phyloP scores from a whole-genome alignment of 768 basidiomycete genomes.

The Termitomyces titanicus region DNA sequence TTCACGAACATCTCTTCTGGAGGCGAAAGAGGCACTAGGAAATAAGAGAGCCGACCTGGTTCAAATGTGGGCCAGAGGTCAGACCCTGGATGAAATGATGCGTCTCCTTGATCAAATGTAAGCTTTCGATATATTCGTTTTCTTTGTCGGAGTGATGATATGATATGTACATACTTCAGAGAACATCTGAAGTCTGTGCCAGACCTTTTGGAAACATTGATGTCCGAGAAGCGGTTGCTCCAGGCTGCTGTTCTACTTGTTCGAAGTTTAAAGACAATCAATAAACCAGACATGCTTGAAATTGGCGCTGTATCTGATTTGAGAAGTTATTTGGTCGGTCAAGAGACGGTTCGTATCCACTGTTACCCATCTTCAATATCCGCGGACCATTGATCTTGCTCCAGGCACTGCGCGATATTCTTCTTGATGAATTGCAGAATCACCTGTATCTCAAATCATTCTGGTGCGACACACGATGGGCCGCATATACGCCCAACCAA shows the following conservation, averaged over 20 bases:
- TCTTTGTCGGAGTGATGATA: neutral
- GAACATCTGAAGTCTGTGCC: conserved; percentile 90
- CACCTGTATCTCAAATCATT: conserved; percentile 97
- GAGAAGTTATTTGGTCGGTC: conserved; percentile 74
- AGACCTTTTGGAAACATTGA: conserved; percentile 88
- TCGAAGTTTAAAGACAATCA: conserved; percentile 84
- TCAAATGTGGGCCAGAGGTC: conserved; percentile 85
- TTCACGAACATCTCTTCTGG: conserved; percentile 67
- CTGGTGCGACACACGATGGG: conserved; percentile 94
- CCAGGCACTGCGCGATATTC: conserved; percentile 87
- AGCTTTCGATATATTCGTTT: conserved; percentile 21
- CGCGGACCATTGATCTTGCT: conserved; percentile 1
- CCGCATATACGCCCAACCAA: conserved; percentile 78
- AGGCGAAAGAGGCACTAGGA: conserved; percentile 76
- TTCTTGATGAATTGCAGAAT: conserved; percentile 92
- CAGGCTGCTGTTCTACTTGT: conserved; percentile 87
- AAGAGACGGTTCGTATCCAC: conserved; percentile 74
- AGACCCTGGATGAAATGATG: conserved; percentile 94
- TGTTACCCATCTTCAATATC: neutral
- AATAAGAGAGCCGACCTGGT: conserved; percentile 85
- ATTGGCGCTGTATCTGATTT: conserved; percentile 94
- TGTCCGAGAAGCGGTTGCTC: conserved; percentile 91
- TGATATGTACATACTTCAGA: conserved; percentile 36
- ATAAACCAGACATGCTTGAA: conserved; percentile 89
- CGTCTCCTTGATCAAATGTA: conserved; percentile 93